Percentiles rank a stretch among this genome's conserved stretches.
Evolutionary conservation across 2,329 filamentous ascomycete species (phyloP).

Genomic region (Cladosporium sphaerospermum): DNA sequence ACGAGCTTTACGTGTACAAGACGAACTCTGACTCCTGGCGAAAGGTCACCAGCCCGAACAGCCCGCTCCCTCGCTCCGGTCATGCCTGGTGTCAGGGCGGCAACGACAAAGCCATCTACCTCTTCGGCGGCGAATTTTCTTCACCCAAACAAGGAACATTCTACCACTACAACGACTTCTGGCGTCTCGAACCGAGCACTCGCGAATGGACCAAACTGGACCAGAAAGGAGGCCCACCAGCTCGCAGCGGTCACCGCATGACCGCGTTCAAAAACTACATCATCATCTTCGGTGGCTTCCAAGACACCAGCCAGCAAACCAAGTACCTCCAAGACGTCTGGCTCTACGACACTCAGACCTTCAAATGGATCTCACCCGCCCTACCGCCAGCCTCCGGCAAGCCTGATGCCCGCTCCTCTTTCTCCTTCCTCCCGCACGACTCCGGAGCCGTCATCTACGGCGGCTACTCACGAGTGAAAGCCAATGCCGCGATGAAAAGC

Average conservation of each 20-base stretch:
- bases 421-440: constrained; percentile 86
- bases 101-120: constrained; percentile 76
- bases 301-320: constrained; percentile 91
- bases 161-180: constrained; percentile 99
- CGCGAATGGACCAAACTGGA: constrained; percentile 92
- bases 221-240: constrained; percentile 69
- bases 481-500: constrained; percentile 56
- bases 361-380: constrained; percentile 72
- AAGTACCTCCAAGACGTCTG: constrained; percentile 91
- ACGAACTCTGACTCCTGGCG: constrained; percentile 87
- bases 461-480: constrained; percentile 87
- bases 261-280: constrained; percentile 97
- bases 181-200: constrained; percentile 75
- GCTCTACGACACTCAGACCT: constrained; percentile 89
- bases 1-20: constrained; percentile 62
- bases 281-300: constrained; percentile 90
- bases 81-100: constrained; percentile 92
- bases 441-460: constrained; percentile 84
- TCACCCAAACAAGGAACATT: constrained; percentile 97
- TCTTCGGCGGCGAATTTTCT: constrained; percentile 95
- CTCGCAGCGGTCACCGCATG: constrained; percentile 80
- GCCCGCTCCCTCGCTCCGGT: constrained; percentile 80
- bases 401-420: constrained; percentile 84
- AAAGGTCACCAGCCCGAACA: constrained; percentile 82
- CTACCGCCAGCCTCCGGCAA: constrained; percentile 69